These are phyloP conservation scores for Ceratobasidium sp. DNA, from an alignment of 1,284 basidiomycete genomes.

Conservation along the genomic window DNA sequence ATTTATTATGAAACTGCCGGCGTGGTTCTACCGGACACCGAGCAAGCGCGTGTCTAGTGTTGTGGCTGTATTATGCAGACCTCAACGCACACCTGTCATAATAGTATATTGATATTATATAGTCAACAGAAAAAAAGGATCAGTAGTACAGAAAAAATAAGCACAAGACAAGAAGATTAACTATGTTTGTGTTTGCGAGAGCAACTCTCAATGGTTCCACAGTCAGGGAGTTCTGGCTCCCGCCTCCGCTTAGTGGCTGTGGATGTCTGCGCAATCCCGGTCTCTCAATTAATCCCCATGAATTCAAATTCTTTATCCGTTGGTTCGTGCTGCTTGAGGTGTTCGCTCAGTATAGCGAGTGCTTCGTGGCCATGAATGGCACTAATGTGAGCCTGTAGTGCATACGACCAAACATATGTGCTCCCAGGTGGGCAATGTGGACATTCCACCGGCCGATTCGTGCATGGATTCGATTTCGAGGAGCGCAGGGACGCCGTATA, in stretches of 20 bases:
- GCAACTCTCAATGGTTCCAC: too few relatives aligned
- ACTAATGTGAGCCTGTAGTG: background rate
- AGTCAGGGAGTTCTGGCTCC: too few relatives aligned
- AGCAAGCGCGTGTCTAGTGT: too few relatives aligned
- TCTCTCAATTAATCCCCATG: background rate
- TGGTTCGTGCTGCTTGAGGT: background rate
- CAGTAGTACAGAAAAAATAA: too few relatives aligned
- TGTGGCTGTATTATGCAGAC: too few relatives aligned
- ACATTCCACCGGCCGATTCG: background rate
- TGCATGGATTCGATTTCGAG: constrained; percentile 8
- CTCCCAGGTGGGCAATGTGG: background rate
- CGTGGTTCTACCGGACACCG: background rate
- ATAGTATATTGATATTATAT: too few relatives aligned
- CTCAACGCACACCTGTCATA: too few relatives aligned
- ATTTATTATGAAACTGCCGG: background rate
- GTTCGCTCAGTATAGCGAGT: background rate
- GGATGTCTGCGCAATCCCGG: background rate
- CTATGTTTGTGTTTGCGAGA: too few relatives aligned
- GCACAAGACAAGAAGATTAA: too few relatives aligned
- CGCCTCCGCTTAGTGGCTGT: background rate
- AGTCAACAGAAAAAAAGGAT: too few relatives aligned
- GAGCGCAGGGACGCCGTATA: background rate
- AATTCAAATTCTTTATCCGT: background rate
- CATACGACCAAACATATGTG: constrained; percentile 1
- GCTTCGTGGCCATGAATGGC: background rate